Evolutionary conservation across 257 asterid species (phyloP).

Genomic region (Petunia secreta): DNA sequence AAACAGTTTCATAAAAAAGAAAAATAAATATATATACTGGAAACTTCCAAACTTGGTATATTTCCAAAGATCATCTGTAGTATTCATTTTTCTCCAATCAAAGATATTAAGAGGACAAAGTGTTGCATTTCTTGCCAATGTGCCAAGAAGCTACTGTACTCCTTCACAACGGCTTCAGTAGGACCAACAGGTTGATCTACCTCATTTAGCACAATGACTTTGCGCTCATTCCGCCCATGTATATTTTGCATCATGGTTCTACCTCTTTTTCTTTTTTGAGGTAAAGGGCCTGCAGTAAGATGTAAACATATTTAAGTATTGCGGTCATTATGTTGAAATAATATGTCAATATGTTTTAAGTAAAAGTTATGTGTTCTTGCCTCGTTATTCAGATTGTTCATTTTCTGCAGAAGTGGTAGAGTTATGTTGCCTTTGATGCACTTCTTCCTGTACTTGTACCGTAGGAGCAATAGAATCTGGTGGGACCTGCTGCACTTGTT

Average conservation of each 20-base stretch:
- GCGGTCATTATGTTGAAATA: too few species aligned
- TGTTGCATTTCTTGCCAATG: background rate
- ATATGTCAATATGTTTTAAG: too few species aligned
- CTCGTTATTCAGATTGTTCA: background rate
- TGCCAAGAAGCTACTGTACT: background rate
- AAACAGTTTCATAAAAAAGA: background rate
- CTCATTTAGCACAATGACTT: background rate
- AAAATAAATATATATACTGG: background rate
- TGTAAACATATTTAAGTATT: too few species aligned
- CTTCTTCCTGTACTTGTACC: too few species aligned
- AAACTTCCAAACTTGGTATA: background rate
- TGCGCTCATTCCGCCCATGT: background rate
- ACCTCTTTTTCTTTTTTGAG: background rate
- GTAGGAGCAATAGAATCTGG: too few species aligned
- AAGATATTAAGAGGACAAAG: background rate
- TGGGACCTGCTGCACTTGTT: too few species aligned
- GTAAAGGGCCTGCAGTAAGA: background rate
- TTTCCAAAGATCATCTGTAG: background rate
- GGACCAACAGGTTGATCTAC: background rate
- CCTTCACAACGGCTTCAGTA: background rate
- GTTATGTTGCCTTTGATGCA: too few species aligned
- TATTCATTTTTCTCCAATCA: background rate
- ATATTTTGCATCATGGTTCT: background rate
- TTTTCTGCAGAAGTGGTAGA: background rate
- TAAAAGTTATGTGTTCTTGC: too few species aligned